These are phyloP conservation scores for Pleurotus tuoliensis DNA, from an alignment of 768 basidiomycete genomes.

Conservation along the genomic window DNA sequence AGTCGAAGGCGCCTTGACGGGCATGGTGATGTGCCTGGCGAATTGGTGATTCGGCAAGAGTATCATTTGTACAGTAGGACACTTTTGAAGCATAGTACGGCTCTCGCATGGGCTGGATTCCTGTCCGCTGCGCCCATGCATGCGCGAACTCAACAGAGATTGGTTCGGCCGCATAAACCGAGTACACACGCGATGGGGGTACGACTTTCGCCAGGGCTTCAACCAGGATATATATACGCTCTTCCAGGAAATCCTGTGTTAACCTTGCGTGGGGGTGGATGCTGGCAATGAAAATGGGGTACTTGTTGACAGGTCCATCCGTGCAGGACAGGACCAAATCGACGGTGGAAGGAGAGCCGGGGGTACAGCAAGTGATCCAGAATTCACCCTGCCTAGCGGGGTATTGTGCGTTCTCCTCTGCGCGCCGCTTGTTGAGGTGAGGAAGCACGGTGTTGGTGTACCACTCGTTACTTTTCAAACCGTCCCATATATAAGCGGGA, in stretches of 20 bases:
- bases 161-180: slow-evolving; percentile 55
- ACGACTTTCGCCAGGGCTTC: slow-evolving; percentile 31
- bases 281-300: slow-evolving; percentile 65
- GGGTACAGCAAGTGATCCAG: slow-evolving; percentile 31
- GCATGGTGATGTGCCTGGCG: slow-evolving; percentile 39
- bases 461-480: slow-evolving; percentile 30
- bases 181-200: slow-evolving; percentile 47
- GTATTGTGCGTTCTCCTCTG: slow-evolving; percentile 13
- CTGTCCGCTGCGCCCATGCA: slow-evolving; percentile 45
- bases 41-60: slow-evolving; percentile 25
- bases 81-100: slow-evolving; percentile 65
- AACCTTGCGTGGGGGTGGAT: slow-evolving; percentile 38
- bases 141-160: slow-evolving; percentile 43
- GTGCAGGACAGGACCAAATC: slow-evolving; percentile 61
- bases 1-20: slow-evolving; percentile 32
- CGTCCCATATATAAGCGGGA: slow-evolving; percentile 31
- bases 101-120: slow-evolving; percentile 27
- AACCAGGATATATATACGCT: slow-evolving; percentile 41
- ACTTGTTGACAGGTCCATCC: slow-evolving; percentile 46
- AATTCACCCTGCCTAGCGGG: slow-evolving; percentile 15
- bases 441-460: slow-evolving; percentile 42
- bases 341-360: slow-evolving; percentile 17
- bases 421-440: slow-evolving; percentile 24
- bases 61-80: slow-evolving; percentile 46
- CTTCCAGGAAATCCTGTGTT: slow-evolving; percentile 27